Evolutionary conservation across 2,329 filamentous ascomycete species (phyloP).

Genomic region (Boeremia lycopersici): DNA sequence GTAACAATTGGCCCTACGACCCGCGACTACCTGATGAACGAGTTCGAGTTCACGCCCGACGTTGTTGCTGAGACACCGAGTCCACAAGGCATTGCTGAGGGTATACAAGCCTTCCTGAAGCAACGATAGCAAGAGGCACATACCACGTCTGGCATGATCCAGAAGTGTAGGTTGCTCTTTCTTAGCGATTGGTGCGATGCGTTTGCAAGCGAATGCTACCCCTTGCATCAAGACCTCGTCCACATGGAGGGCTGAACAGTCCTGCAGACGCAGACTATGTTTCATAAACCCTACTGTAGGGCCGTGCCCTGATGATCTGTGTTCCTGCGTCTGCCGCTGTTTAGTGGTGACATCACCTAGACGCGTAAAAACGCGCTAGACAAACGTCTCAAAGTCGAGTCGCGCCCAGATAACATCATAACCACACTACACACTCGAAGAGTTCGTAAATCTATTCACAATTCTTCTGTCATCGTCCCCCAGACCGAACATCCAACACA

Average conservation of each 20-base stretch:
- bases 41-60: conserved; percentile 72
- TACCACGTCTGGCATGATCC: not conserved
- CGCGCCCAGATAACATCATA: not conserved
- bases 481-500: not conserved
- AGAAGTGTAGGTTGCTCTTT: too few species aligned
- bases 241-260: not conserved
- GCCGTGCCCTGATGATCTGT: too few species aligned
- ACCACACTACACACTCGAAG: not conserved
- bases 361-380: conserved; percentile 15
- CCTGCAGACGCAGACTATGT: not conserved
- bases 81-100: conserved; percentile 76
- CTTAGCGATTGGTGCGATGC: too few species aligned
- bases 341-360: conserved; percentile 5
- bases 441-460: not conserved
- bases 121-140: not conserved
- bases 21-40: conserved; percentile 69
- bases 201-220: too few species aligned
- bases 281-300: not conserved
- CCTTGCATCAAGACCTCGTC: not conserved
- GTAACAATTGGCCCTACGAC: conserved; percentile 96
- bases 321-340: not conserved
- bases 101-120: conserved; percentile 57
- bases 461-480: not conserved
- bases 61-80: conserved; percentile 83
- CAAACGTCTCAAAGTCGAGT: conserved; percentile 9